Conservation (phyloP, 2,329 filamentous ascomycete genomes). For the Fusarium metavorans region DNA sequence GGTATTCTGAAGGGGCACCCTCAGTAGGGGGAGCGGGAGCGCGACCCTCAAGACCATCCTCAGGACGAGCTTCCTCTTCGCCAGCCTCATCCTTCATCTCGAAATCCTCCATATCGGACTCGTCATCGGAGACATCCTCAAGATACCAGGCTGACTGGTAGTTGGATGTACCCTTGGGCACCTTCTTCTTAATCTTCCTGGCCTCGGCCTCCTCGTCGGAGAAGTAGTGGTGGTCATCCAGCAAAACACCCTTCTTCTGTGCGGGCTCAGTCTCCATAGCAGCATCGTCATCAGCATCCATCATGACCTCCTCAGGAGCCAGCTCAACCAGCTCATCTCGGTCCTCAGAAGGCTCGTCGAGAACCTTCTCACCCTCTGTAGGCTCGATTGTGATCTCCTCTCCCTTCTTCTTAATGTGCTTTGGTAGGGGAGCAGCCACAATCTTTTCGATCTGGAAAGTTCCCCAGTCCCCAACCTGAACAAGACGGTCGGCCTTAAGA, state of each 20-base stretch:
- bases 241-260: slow-evolving; percentile 84
- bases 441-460: slow-evolving; percentile 94
- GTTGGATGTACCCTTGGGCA: slow-evolving; percentile 91
- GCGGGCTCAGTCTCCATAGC: slow-evolving; percentile 51
- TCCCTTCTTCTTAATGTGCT: slow-evolving; percentile 69
- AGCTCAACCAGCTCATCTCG: slow-evolving; percentile 86
- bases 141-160: slow-evolving; percentile 97
- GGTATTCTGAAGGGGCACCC: slow-evolving; percentile 86
- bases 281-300: slow-evolving; percentile 70
- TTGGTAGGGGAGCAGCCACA: slow-evolving; percentile 76
- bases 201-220: slow-evolving; percentile 75
- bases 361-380: slow-evolving; percentile 64
- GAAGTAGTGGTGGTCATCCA: slow-evolving; percentile 98
- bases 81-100: slow-evolving; percentile 69
- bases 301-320: slow-evolving; percentile 86
- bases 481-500: slow-evolving; percentile 88
- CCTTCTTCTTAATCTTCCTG: slow-evolving; percentile 71
- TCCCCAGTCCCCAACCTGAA: slow-evolving; percentile 95
- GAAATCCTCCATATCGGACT: slow-evolving; percentile 82
- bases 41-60: slow-evolving; percentile 84
- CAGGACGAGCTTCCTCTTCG: slow-evolving; percentile 73
- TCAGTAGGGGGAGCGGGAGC: slow-evolving; percentile 78
- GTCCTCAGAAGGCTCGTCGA: slow-evolving; percentile 81
- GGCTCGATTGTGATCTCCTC: slow-evolving; percentile 82
- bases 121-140: slow-evolving; percentile 82